Evolutionary conservation across 768 basidiomycete genomes (phyloP).

Genomic region (Psilocybe cubensis): DNA sequence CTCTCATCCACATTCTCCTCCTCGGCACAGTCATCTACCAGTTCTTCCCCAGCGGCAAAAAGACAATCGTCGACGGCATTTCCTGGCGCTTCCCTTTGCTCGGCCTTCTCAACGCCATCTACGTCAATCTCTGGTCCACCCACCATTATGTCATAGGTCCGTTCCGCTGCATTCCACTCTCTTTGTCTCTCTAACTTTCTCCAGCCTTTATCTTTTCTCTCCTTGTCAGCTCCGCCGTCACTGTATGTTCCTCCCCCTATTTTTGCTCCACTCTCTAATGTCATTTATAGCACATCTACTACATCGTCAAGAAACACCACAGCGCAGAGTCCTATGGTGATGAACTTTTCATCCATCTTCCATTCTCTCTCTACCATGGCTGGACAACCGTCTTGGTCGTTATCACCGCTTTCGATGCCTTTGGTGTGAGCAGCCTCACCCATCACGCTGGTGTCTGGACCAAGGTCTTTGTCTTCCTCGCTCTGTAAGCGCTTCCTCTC

Average conservation of each 20-base stretch:
- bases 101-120: conserved; percentile 84
- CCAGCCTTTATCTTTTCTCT: conserved; percentile 87
- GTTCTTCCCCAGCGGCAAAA: conserved; percentile 79
- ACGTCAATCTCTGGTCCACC: conserved; percentile 84
- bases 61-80: conserved; percentile 82
- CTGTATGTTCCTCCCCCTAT: conserved; percentile 32
- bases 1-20: conserved; percentile 87
- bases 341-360: conserved; percentile 91
- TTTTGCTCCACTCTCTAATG: conserved; percentile 22
- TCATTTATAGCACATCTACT: conserved; percentile 83
- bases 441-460: conserved; percentile 84
- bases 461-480: conserved; percentile 94
- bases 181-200: conserved; percentile 11
- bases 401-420: conserved; percentile 85
- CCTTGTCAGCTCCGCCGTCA: conserved; percentile 77
- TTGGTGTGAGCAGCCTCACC: conserved; percentile 74
- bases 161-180: conserved; percentile 13
- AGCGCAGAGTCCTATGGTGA: conserved; percentile 64
- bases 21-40: conserved; percentile 92
- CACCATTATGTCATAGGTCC: conserved; percentile 73
- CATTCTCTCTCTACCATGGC: conserved; percentile 95
- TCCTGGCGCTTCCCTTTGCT: conserved; percentile 93
- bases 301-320: conserved; percentile 89
- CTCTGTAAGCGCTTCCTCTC: conserved; percentile 55
- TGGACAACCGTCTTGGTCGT: conserved; percentile 88